Conservation (phyloP, 2,329 filamentous ascomycete genomes). For the Teratosphaeria zuluensis region DNA sequence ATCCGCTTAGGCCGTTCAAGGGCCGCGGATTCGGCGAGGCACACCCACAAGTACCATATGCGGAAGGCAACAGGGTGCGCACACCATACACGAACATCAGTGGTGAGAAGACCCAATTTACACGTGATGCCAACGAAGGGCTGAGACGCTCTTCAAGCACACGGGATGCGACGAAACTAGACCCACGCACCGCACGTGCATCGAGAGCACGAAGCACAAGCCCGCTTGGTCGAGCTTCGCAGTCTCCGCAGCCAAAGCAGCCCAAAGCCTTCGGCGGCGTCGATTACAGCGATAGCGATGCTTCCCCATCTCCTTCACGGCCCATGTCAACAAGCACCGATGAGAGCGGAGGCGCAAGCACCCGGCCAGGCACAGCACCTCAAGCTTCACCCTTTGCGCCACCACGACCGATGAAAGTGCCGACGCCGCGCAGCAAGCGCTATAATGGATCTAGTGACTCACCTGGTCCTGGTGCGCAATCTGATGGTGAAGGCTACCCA, state of each 20-base stretch:
- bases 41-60: constrained; percentile 28
- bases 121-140: constrained; percentile 32
- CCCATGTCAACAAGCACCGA: background rate
- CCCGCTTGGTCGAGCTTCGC: constrained; percentile 9
- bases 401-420: constrained; percentile 22
- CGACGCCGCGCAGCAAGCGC: constrained; percentile 21
- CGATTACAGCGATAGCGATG: constrained; percentile 16
- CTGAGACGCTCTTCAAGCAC: constrained; percentile 45
- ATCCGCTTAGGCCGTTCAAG: constrained; percentile 29
- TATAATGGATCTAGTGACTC: constrained; percentile 14
- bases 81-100: constrained; percentile 45
- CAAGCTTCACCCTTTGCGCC: constrained; percentile 4
- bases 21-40: constrained; percentile 10
- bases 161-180: constrained; percentile 31
- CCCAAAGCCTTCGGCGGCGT: constrained; percentile 10
- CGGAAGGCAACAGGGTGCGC: constrained; percentile 39
- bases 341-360: constrained; percentile 3
- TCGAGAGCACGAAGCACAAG: constrained; percentile 17
- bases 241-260: constrained; percentile 4
- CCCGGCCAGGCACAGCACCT: constrained; percentile 8
- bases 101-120: constrained; percentile 49
- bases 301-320: constrained; percentile 8
- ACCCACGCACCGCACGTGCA: constrained; percentile 8
- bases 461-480: constrained; percentile 4
- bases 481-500: constrained; percentile 10